These are phyloP conservation scores for Russula sp. DNA, from an alignment of 768 basidiomycete genomes.

Conservation along the genomic window DNA sequence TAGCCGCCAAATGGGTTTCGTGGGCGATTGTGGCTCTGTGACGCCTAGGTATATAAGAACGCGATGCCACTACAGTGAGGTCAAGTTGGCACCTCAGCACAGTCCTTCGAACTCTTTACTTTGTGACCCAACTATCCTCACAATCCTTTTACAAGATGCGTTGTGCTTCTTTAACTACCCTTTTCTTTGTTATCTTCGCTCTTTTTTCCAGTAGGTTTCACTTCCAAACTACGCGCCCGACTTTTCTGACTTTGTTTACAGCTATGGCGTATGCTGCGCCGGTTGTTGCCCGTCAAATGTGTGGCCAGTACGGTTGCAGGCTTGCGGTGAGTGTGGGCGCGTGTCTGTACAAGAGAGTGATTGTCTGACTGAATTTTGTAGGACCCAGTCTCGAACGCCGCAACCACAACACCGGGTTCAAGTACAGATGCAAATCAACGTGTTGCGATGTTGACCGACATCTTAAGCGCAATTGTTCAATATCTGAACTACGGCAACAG, in stretches of 20 bases:
- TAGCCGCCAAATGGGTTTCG: neutral
- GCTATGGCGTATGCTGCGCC: conserved; percentile 6
- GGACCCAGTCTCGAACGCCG: too few species aligned
- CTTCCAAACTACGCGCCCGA: neutral
- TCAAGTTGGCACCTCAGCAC: too few species aligned
- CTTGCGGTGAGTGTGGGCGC: neutral
- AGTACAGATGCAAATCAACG: too few species aligned
- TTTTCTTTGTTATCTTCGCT: neutral
- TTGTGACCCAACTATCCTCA: neutral
- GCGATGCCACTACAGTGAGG: neutral
- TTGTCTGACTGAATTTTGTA: too few species aligned
- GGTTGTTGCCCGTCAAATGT: neutral
- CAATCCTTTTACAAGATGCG: conserved; percentile 7
- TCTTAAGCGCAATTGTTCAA: too few species aligned
- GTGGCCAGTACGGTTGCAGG: neutral
- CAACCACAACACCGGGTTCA: too few species aligned
- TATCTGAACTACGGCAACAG: too few species aligned
- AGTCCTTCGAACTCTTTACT: too few species aligned
- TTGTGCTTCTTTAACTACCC: neutral
- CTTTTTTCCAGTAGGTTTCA: neutral
- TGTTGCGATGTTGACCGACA: too few species aligned
- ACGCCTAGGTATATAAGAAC: neutral
- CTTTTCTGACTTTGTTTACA: neutral
- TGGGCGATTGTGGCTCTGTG: neutral
- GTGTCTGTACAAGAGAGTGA: neutral